These are phyloP conservation scores for Saccharomycopsis sp. DNA, from an alignment of 805 yeast genomes.

Conservation along the genomic window DNA sequence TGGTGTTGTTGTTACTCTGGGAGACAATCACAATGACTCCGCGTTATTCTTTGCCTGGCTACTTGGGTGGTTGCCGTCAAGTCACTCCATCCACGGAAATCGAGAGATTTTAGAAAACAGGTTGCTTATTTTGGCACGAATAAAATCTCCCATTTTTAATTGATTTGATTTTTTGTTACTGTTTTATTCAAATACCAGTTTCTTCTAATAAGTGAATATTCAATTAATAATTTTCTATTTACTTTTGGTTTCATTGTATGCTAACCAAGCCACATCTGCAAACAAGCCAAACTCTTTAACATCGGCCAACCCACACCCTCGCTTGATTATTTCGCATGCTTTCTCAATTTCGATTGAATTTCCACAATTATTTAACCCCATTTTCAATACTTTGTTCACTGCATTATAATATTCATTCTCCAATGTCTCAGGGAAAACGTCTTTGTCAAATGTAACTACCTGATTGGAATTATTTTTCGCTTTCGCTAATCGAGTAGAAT, in stretches of 20 bases:
- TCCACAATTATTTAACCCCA: slow-evolving; percentile 12
- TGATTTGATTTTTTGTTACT: no score
- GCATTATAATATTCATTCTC: slow-evolving; percentile 14
- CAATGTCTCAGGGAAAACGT: slow-evolving; percentile 7
- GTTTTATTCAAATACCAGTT: no score
- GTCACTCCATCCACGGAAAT: neutral
- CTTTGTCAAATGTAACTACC: slow-evolving; percentile 3
- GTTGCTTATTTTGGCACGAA: no score
- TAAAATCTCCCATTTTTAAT: no score
- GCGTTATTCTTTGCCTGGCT: slow-evolving; percentile 8
- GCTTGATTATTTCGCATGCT: slow-evolving; percentile 9
- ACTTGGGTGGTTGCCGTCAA: slow-evolving; percentile 10
- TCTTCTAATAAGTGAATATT: no score
- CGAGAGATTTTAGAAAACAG: neutral
- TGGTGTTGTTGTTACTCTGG: slow-evolving; percentile 30
- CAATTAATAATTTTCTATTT: no score
- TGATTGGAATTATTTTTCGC: neutral
- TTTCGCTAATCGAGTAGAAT: neutral
- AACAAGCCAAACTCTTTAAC: no score
- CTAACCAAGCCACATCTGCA: no score
- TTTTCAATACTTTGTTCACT: slow-evolving; percentile 7
- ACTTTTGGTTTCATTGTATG: no score
- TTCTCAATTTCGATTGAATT: neutral
- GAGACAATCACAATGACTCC: slow-evolving; percentile 32
- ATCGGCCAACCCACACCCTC: slow-evolving; percentile 8